Evolutionary conservation across 2,329 filamentous ascomycete genomes (phyloP), one percentile per base, ranked within the genome.

Genomic region (Plenodomus lindquistii): DNA sequence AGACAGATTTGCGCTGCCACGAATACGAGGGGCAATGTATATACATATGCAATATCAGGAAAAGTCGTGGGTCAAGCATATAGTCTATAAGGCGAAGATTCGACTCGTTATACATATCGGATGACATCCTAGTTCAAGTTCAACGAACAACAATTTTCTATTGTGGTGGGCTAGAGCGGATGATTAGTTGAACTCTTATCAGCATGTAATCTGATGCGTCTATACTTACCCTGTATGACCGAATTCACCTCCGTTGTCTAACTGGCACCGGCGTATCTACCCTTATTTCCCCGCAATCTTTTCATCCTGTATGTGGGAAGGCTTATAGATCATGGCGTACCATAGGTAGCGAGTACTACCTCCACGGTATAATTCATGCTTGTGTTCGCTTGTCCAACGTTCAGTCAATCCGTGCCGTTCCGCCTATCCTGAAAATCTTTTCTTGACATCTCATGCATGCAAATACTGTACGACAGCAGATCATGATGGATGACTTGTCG

Each of bases 201-300:
- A n/a, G n/a, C n/a, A n/a, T n/a, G n/a, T n/a, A n/a, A n/a, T n/a
- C n/a, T n/a, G n/a, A n/a, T n/a, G n/a, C n/a, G n/a, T n/a, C n/a
- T n/a, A n/a, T n/a, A n/a, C n/a, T n/a, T n/a, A n/a, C n/a, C n/a
- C n/a, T n/a, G n/a, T n/a, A n/a, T n/a, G n/a, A n/a, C n/a, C n/a
- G n/a, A n/a, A n/a, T n/a, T n/a, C n/a, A n/a, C n/a, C n/a, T n/a
- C n/a, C n/a, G n/a, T n/a, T n/a, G n/a, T n/a, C n/a, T n/a, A n/a
- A n/a, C n/a, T n/a, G n/a, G n/a, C n/a, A n/a, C n/a, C n/a, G n/a
- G n/a, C n/a, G n/a, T n/a, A n/a, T n/a, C 22, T 13, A 31, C 27
- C 11, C 4, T 15, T 31, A 44, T 21, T 13, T 40, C 46, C 41
- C 46, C 46, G 46, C 46, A 44, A 40, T 40, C 37, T 21, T 48